These are phyloP conservation scores for Epichloe sylvatica DNA, from an alignment of 2,329 filamentous ascomycete genomes.

Conservation along the genomic window DNA sequence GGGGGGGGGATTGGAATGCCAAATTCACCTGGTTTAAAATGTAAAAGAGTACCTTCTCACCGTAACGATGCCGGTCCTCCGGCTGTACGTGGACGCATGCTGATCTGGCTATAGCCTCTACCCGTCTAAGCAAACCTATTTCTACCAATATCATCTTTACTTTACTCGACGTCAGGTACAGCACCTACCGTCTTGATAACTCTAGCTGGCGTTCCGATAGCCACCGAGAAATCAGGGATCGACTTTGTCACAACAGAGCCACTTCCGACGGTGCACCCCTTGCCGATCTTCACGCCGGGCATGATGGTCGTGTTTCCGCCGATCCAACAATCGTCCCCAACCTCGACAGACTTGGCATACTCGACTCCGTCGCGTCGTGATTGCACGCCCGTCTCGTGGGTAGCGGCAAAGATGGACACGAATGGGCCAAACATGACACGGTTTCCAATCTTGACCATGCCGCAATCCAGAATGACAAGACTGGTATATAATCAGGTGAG, in stretches of 20 bases:
- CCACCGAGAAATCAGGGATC: constrained; percentile 34
- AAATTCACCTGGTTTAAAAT: too few species aligned
- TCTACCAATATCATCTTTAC: neutral
- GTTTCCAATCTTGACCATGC: constrained; percentile 52
- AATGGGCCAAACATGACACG: constrained; percentile 59
- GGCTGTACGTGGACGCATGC: neutral
- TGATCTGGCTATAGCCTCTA: neutral
- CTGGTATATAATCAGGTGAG: constrained; percentile 13
- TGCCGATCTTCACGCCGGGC: constrained; percentile 38
- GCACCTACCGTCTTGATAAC: constrained; percentile 33
- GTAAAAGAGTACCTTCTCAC: too few species aligned
- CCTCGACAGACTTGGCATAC: constrained; percentile 31
- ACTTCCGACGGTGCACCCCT: constrained; percentile 36
- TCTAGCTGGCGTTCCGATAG: constrained; percentile 32
- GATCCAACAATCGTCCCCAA: constrained; percentile 43
- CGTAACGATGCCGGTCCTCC: too few species aligned
- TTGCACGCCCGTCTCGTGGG: constrained; percentile 52
- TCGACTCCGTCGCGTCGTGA: constrained; percentile 33
- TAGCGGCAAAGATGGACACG: constrained; percentile 56
- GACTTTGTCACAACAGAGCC: constrained; percentile 36
- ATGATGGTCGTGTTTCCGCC: constrained; percentile 35
- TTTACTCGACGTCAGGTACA: constrained; percentile 16
- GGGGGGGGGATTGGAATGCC: rapidly evolving
- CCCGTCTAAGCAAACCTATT: neutral
- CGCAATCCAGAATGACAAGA: constrained; percentile 58